Base-by-base conservation (phyloP, 169 alveolate species). In the Babesia sp. region DNA sequence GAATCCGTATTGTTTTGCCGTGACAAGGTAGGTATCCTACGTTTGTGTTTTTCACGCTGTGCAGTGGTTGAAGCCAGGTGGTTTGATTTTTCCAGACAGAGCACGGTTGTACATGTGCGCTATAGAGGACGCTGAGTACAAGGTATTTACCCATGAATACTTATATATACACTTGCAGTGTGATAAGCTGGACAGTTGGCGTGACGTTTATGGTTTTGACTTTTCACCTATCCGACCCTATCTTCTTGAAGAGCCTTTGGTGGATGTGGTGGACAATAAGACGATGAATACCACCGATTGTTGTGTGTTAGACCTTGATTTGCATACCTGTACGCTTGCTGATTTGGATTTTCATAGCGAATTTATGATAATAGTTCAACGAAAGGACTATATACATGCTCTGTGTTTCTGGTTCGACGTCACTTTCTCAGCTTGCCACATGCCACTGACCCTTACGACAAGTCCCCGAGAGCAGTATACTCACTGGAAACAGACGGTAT, bases 81-180 rank as follows among this genome's bases (percentile, higher is more conserved):
- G 99, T 6, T 73, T 94, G 50, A 90, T 98, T 76, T 95, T 97
- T 24, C 99, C 99, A 5, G 99, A 97, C 85, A 90, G 91, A 60
- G 98, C 99, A 3, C 88, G 89, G 12, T 90, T 98, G 81, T 94
- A 87, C 74, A 71, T 97, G 4, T 97, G 99, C 16, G 99, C 97
- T n/a, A 95, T 98, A 48, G 99, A 97, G 81, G 99, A 98, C 84
- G 97, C 94, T 2, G 96, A 95, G 84, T 96, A 94, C 91, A 97
- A 96, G 85, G 91, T 79, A 14, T 20, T 54, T 57, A 2, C 20
- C 1, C 53, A 28, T 0, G 16, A 3, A 24, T 33, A n/a, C 57
- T 29, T 7, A 20, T 31, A 31, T 1, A 3, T 3, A 0, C 53
- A 33, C 46, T 72, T 82, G n/a, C 24, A 79, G 87, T 41, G 92